Base-by-base conservation (phyloP, 176 grass and related monocot species). In the Aegilops sharonensis region DNA sequence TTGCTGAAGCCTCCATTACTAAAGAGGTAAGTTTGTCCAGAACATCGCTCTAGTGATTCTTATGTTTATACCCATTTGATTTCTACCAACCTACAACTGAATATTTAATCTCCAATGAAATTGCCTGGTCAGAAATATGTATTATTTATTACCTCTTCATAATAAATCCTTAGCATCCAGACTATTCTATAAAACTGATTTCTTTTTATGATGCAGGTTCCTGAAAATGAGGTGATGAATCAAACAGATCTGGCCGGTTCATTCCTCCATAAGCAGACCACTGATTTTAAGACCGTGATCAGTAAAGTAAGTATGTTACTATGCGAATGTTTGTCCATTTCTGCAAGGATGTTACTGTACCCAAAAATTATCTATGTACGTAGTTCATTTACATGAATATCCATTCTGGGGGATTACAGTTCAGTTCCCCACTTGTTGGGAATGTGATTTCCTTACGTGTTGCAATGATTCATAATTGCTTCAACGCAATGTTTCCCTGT, bases 11-110 rank as follows among this genome's bases (percentile, higher is more conserved):
- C 64, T 83, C 81, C 4, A 42, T 66, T 21, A 50, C 59, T 78
- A 79, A 88, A 56, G 81, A 70, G 86, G 79, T 84, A 83, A 91
- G 65, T 74, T 88, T 83, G 6, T 66, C 24, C 74, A 57, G 13
- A 73, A 25, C 39, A 68, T 80, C 20, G 30, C 77, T 60, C 3
- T 87, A 11, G 9, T 67, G 36, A 39, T 52, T 64, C 34, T 76
- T 23, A 73, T 34, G 5, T 82, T 78, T 84, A 52, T 15, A 54
- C 35, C 56, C 31, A 68, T 78, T 83, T 68, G 48, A 72, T 42
- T 69, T 30, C 42, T 85, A 23, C 32, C 60, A 81, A 50, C 68
- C 60, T 67, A 30, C 37, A 48, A 71, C 27, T 34, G 69, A 74
- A 36, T 73, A 35, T 67, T 42, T 78, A 9, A 59, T 57, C 13